phyloP scores from a whole-genome alignment of 441 rosid species.

The Gossypium schwendimanii region DNA sequence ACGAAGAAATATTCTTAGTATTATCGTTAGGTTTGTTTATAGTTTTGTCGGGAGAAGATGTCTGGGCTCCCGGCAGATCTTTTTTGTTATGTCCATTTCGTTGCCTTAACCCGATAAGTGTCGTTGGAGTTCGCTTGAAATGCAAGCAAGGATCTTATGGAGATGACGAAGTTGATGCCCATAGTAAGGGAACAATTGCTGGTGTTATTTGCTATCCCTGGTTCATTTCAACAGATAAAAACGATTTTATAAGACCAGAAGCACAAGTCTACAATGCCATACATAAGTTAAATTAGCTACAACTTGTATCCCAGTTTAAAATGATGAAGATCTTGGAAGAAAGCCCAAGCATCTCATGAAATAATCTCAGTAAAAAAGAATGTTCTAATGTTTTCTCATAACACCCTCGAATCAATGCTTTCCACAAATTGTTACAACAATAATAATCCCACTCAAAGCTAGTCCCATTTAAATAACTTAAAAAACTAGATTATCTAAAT shows the following conservation, averaged over 20 bases:
- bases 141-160: no score
- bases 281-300: background rate
- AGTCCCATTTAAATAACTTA: background rate
- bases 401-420: background rate
- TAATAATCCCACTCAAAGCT: background rate
- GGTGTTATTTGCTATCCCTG: constrained; percentile 22
- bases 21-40: no score
- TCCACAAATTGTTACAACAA: background rate
- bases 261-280: background rate
- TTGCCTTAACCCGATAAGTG: no score
- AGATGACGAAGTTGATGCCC: constrained; percentile 28
- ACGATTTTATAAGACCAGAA: background rate
- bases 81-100: no score
- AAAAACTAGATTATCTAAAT: background rate
- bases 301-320: background rate
- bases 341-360: background rate
- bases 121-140: no score
- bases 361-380: background rate
- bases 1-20: no score
- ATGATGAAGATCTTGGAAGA: background rate
- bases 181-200: constrained; percentile 65
- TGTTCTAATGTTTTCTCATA: background rate
- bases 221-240: background rate
- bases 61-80: no score
- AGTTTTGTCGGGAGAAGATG: no score